Evolutionary conservation across 176 grass and related monocot species (phyloP).

Genomic region (Microstegium vimineum): DNA sequence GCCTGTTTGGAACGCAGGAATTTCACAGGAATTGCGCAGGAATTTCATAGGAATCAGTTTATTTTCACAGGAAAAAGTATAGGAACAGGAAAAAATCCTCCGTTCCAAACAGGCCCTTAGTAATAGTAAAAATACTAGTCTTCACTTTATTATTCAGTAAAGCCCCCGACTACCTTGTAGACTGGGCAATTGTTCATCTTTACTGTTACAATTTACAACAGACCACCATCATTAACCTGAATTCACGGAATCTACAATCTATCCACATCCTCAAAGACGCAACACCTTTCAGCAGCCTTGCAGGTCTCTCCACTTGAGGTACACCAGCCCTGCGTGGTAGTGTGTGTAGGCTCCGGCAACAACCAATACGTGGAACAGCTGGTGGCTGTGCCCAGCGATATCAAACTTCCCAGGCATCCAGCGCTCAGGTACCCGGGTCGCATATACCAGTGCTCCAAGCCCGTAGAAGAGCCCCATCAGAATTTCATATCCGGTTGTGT

Average conservation of each 20-base stretch:
- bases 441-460: constrained; percentile 74
- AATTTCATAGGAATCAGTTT: no score
- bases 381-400: constrained; percentile 86
- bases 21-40: no score
- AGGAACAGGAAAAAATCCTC: no score
- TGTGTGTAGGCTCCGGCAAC: constrained; percentile 85
- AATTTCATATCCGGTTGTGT: constrained; percentile 79
- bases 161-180: background rate
- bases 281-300: constrained; percentile 55
- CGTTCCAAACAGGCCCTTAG: no score
- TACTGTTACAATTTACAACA: constrained; percentile 32
- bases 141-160: background rate
- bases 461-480: constrained; percentile 86
- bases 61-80: no score
- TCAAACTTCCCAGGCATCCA: constrained; percentile 98
- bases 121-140: background rate
- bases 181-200: background rate
- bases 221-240: background rate
- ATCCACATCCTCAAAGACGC: background rate
- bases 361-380: constrained; percentile 82
- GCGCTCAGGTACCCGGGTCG: constrained; percentile 73
- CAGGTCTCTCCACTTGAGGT: constrained; percentile 81
- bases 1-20: no score
- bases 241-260: constrained; percentile 6
- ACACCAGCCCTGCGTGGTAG: constrained; percentile 70